Evolutionary conservation across 2,329 filamentous ascomycete species (phyloP), one percentile per base, ranked within the genome.

Genomic region (Lanzia echinophila): DNA sequence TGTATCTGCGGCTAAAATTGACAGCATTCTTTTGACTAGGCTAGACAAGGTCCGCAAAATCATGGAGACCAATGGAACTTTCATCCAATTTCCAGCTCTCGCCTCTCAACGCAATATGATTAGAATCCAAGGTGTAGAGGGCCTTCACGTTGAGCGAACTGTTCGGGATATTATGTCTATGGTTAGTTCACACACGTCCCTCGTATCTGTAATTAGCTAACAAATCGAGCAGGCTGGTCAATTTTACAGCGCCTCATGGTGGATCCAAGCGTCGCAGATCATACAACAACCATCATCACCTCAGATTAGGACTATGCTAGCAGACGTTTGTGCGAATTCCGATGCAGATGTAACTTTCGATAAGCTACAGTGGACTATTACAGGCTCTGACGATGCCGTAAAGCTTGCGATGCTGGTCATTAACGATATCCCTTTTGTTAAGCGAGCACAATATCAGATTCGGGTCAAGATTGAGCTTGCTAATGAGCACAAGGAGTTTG

Each of bases 401-500:
- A 96, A 97, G 72, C 86, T 87, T 53, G 94, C 92, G n/a, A 82
- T 99, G 74, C 88, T 85, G 70, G 91, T 97, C 53, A 90, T 99
- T 64, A 89, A 92, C 53, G 88, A 95, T 61, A 87, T 96, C 60
- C 86, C 88, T 41, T 95, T 96, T 65, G 88, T 95, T 56, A 86
- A 86, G 60, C 87, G 90, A 63, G 84, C 87, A 41, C 88, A 33
- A 62, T 95, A 95, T 66, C 91, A 95, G 69, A 95, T 99, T 69
- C 84, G 91, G 54, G 92, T 99, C 68, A 97, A 97, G 77, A 95
- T 99, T 59, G 94, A 99, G 75, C 85, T 99, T 54, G 94, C 94
- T 66, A 97, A 97, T 67, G 94, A 99, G 74, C 94, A 99, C 76
- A 99, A 99, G 72, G 94, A 99, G 68, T 99, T 99, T 69, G 94